Evolutionary conservation across 306 rosid genomes (phyloP), one percentile per base, ranked within the genome.

Genomic region (Calophaca sinica): DNA sequence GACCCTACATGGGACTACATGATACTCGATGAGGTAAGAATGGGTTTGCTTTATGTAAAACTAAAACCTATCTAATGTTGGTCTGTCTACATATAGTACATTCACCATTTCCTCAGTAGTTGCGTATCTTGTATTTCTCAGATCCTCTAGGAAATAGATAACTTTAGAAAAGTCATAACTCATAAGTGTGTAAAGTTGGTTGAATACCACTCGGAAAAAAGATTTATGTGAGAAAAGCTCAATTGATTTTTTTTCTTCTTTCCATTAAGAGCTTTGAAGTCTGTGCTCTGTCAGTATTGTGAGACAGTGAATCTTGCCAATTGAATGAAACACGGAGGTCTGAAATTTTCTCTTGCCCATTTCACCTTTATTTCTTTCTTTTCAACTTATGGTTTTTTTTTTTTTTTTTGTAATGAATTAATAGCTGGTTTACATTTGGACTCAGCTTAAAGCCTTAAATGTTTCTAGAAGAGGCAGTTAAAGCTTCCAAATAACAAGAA

Each of bases 21-120:
- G 98, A 90, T 94, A 68, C 97, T 94, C 39, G 98, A 94, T 85
- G 98, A 91, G 92, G 98, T 94, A 64, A 66, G 69, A 26, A 39
- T 55, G 46, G 3, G 5, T 36, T 45, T 75, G 48, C 74, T 52
- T 51, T 35, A 28, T 51, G 60, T 64, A 64, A 59, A 72, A 31
- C 51, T 44, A 38, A 45, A 65, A 29, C 64, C 63, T 41, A 6
- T n/a, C 41, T 51, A 51, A 35, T 52, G 28, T 52, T 66, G 39
- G 41, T 58, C 20, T 66, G 52, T 59, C 28, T 41, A 48, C 26
- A 59, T 11, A 62, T 26, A 4, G 9, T 61, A 32, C 68, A 36
- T 68, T 53, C 59, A 28, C 57, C 36, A 42, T 71, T 51, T 45
- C 38, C 32, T 14, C 13, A 12, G 41, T 69, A 48, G 71, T 53